phyloP scores from a whole-genome alignment of 495 filamentous ascomycete genomes.

The Tuber umbilicatum region DNA sequence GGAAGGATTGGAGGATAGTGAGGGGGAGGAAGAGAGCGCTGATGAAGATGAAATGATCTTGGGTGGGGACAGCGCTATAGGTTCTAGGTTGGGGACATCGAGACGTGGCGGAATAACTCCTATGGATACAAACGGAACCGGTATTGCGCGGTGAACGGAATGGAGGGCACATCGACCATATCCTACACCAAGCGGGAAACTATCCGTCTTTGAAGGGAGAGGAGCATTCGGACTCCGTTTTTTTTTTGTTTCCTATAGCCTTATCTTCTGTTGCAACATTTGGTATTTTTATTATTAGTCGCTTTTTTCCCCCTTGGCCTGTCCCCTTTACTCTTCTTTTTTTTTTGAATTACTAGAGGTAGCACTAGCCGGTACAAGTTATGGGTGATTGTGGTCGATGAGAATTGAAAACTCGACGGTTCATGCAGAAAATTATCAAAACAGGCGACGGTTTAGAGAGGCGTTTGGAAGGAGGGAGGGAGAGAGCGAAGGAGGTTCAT shows the following conservation, averaged over 20 bases:
- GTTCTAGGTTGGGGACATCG: slow-evolving; percentile 16
- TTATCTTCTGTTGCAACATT: slow-evolving; percentile 1
- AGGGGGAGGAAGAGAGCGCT: slow-evolving; percentile 51
- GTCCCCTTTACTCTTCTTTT: background rate
- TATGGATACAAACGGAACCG: slow-evolving; percentile 29
- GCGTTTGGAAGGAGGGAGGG: background rate
- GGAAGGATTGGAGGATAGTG: slow-evolving; percentile 45
- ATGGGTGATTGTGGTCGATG: background rate
- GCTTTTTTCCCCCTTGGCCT: background rate
- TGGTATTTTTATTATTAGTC: background rate
- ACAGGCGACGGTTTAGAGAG: background rate
- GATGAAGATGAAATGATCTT: slow-evolving; percentile 43
- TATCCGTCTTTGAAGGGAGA: background rate
- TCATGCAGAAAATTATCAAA: background rate
- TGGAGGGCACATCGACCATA: slow-evolving; percentile 2
- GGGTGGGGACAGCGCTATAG: slow-evolving; percentile 14
- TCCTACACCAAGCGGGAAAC: background rate
- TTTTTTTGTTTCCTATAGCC: background rate
- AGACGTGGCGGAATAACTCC: slow-evolving; percentile 25
- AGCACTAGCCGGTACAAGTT: slow-evolving; percentile 1
- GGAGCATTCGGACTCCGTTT: background rate
- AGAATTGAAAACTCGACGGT: background rate
- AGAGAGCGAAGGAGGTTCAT: background rate
- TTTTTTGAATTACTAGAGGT: slow-evolving; percentile 1
- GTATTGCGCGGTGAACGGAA: slow-evolving; percentile 18